Conservation (phyloP, 352 stramenopile species). For the Phytophthora fragariaefolia region DNA sequence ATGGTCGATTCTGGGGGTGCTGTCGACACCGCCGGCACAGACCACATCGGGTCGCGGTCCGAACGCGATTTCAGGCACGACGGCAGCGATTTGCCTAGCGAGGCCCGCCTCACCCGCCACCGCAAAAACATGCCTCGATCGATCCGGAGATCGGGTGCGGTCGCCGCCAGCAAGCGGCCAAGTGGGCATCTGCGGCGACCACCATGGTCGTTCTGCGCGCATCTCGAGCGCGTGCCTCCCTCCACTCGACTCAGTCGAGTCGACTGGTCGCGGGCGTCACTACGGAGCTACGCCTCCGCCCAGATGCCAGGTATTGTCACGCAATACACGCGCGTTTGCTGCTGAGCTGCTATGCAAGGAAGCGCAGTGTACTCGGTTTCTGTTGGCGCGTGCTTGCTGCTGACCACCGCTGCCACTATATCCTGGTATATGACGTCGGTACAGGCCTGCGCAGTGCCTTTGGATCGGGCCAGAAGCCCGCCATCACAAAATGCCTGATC, state of each 20-base stretch:
- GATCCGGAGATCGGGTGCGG: conserved; percentile 21
- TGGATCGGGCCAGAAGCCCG: background rate
- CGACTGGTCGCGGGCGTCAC: background rate
- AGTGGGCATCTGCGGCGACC: background rate
- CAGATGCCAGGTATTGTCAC: conserved; percentile 9
- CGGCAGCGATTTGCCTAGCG: background rate
- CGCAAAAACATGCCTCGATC: conserved; percentile 20
- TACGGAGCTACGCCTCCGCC: background rate
- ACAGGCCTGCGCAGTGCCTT: background rate
- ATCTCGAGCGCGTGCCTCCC: conserved; percentile 26
- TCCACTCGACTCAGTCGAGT: too few relatives aligned
- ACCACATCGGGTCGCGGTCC: background rate
- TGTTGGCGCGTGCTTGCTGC: conserved; percentile 5
- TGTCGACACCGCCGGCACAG: conserved; percentile 1
- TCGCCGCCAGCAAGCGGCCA: conserved; percentile 2
- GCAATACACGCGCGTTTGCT: conserved; percentile 4
- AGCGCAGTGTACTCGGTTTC: too few relatives aligned
- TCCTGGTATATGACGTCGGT: background rate
- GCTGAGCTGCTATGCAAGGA: too few relatives aligned
- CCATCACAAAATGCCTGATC: background rate
- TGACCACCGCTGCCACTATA: background rate
- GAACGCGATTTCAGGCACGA: conserved; percentile 2
- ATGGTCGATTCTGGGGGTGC: conserved; percentile 9
- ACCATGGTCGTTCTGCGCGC: conserved; percentile 6
- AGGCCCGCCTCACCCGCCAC: conserved; percentile 21